These are phyloP conservation scores for Glutinoglossum americanum DNA, from an alignment of 495 filamentous ascomycete genomes.

Conservation along the genomic window DNA sequence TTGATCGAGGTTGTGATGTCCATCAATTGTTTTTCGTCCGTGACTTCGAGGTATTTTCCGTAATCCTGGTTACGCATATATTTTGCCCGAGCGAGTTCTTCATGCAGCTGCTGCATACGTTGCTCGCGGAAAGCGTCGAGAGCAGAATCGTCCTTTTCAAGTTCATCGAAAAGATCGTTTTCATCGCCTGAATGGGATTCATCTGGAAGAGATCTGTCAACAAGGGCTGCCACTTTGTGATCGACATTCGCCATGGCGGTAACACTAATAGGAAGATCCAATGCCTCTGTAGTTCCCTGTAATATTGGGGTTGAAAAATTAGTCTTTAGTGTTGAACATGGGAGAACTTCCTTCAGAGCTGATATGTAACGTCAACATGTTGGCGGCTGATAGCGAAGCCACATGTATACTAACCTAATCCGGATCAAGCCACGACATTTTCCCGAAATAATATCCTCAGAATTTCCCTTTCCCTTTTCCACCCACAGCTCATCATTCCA, in stretches of 20 bases:
- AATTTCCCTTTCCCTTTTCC: not conserved
- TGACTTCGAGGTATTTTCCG: slow-evolving; percentile 35
- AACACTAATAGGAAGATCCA: not conserved
- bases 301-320: not conserved
- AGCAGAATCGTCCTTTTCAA: slow-evolving; percentile 38
- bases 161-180: slow-evolving; percentile 46
- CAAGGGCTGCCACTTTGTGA: slow-evolving; percentile 23
- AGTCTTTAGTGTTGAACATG: not conserved
- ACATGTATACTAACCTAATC: not conserved
- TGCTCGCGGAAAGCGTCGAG: slow-evolving; percentile 44
- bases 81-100: slow-evolving; percentile 32
- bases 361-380: not conserved
- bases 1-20: slow-evolving; percentile 45
- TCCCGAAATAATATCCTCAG: not conserved
- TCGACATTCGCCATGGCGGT: slow-evolving; percentile 16
- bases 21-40: slow-evolving; percentile 42
- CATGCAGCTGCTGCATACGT: slow-evolving; percentile 48
- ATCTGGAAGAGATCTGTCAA: slow-evolving; percentile 18
- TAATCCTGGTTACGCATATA: slow-evolving; percentile 14
- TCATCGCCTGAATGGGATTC: slow-evolving; percentile 28
- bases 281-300: not conserved
- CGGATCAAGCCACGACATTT: not conserved
- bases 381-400: not conserved
- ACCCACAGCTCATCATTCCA: not conserved
- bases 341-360: not conserved